Base-by-base conservation (phyloP, 306 rosid species). In the Corylus heterophylla region DNA sequence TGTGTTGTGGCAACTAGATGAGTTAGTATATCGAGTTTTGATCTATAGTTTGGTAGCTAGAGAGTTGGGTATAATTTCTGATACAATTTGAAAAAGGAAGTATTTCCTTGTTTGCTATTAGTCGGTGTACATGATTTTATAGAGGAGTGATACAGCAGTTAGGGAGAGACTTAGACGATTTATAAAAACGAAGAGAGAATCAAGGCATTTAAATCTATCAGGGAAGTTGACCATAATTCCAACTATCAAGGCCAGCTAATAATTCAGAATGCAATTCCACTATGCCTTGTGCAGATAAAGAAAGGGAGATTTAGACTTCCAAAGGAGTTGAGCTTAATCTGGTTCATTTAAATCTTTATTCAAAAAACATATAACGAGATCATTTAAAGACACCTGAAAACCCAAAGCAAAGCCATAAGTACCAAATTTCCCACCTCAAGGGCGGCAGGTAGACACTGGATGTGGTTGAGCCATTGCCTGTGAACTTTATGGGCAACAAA, bases 401-500 rank as follows among this genome's bases (percentile, higher is more conserved):
- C 86, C 89, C 79, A 80, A 85, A 82, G 74, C 69, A 84, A 69
- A 81, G 74, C 73, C 86, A 85, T 83, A 80, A 87, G 86, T 82
- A 84, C 80, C 83, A 86, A 83, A 83, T 85, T 69, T 83, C 82
- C 87, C 82, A 96, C 99, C 99, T 96, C 96, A 82, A 96, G 99
- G 69, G 98, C 97, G 84, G 98, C 88, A 81, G 99, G 99, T 77
- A 96, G 90, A 85, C 98, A 91, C 69, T 91, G 92, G 56, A 77
- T 73, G 74, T 76, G 94, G 84, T 67, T 85, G 79, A 96, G 96
- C 94, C 99, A 96, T 82, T 96, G 94, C 90, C 91, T 89, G 88
- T 96, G 96, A 88, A 94, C 96, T 87, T 96, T 96, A 67, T 84
- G 96, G 5, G 99, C 96, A 85, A 96, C 98, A 70, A 96, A 96